Percentiles rank a stretch among this genome's conserved stretches.
Conservation (phyloP, 2,329 filamentous ascomycete species). For the Neopestalotiopsis sp. region DNA sequence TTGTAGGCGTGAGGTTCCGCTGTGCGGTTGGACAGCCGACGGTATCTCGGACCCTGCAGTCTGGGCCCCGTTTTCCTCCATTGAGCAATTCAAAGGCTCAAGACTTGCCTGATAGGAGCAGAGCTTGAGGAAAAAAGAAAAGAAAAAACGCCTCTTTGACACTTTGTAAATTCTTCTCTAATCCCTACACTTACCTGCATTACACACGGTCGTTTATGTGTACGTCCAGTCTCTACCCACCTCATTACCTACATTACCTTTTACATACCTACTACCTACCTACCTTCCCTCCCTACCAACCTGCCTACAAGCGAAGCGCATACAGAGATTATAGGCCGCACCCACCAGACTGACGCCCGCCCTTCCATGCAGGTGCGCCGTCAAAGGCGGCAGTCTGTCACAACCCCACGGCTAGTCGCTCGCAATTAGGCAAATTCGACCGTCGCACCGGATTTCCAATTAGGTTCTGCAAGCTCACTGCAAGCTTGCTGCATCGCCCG, state of each 20-base stretch:
- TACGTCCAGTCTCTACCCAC: not conserved
- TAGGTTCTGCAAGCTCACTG: not conserved
- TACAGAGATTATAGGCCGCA: not conserved
- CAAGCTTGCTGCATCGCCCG: not conserved
- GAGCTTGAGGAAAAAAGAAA: not conserved
- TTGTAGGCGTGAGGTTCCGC: not conserved
- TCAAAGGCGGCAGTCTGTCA: conserved; percentile 5
- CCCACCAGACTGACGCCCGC: not conserved
- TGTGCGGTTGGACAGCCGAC: not conserved
- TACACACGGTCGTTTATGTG: not conserved
- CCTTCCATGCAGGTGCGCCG: conserved; percentile 13
- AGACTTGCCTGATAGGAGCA: not conserved
- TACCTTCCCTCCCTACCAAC: no score
- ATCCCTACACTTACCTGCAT: not conserved
- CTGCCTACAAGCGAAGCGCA: not conserved
- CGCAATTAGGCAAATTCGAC: conserved; percentile 17
- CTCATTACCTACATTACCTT: not conserved
- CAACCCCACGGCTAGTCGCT: conserved; percentile 12
- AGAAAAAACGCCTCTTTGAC: not conserved
- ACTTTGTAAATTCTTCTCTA: not conserved
- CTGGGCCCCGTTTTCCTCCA: not conserved
- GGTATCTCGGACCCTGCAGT: not conserved
- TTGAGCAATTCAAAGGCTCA: not conserved
- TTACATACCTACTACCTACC: not conserved
- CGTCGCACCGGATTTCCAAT: conserved; percentile 3